phyloP scores from a whole-genome alignment of 1,139 yeast species.

The Hanseniaspora uvarum region DNA sequence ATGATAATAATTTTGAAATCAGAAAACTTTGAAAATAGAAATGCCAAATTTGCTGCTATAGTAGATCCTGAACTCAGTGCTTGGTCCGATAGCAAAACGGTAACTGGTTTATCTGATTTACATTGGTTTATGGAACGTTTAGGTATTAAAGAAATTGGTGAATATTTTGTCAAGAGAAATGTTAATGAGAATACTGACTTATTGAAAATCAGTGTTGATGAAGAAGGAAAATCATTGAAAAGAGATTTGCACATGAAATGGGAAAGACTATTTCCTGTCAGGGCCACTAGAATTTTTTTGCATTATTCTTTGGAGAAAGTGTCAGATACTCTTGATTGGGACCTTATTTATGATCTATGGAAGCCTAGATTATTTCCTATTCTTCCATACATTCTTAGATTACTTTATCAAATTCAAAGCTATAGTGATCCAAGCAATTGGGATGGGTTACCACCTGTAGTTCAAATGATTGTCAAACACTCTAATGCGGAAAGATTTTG shows the following conservation, averaged over 20 bases:
- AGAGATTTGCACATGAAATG: conserved; percentile 76
- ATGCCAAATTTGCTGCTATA: conserved; percentile 67
- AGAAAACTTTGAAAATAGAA: conserved; percentile 48
- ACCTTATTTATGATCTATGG: conserved; percentile 69
- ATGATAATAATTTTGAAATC: conserved; percentile 87
- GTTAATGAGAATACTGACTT: conserved; percentile 70
- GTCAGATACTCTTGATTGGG: conserved; percentile 64
- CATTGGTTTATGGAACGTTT: conserved; percentile 98
- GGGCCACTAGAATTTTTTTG: conserved; percentile 88
- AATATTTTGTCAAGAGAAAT: conserved; percentile 73
- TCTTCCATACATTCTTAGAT: conserved; percentile 77
- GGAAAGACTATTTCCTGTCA: conserved; percentile 87
- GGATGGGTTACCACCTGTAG: conserved; percentile 76
- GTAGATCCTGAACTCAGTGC: conserved; percentile 88
- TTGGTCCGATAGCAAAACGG: conserved; percentile 88
- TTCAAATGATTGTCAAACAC: conserved; percentile 78
- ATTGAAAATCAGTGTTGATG: conserved; percentile 76
- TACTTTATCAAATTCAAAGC: conserved; percentile 82
- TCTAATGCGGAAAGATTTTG: conserved; percentile 90
- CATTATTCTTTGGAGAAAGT: conserved; percentile 92
- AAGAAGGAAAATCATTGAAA: conserved; percentile 69
- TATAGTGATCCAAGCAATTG: conserved; percentile 91
- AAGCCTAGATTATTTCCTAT: conserved; percentile 87
- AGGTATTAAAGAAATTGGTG: conserved; percentile 87
- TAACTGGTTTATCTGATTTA: conserved; percentile 75